Evolutionary conservation across 768 basidiomycete genomes (phyloP), one percentile per base, ranked within the genome.

Genomic region (Boletus eberwhitei): DNA sequence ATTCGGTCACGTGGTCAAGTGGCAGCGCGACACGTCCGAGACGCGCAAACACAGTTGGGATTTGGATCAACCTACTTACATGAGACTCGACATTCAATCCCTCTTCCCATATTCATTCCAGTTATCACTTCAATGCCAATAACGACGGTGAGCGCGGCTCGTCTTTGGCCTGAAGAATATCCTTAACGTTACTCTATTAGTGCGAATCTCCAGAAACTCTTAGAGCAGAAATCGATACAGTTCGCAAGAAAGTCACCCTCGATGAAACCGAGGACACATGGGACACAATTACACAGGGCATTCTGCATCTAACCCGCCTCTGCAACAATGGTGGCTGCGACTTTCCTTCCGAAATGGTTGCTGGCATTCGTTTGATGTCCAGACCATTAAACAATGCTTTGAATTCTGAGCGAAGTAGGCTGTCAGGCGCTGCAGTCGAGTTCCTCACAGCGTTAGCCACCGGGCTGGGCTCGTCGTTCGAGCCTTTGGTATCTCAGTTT

Each of bases 201-300:
- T 73, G 70, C 43, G 42, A 53, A 53, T 66, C 71, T 39, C 34
- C 66, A 45, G 54, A 64, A 55, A 59, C 58, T 41, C 65, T 78
- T 26, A 67, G 66, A 58, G 50, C 72, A 36, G 73, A 79, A 59
- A 59, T 84, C 43, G 77, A 78, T 39, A 63, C 69, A 37, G 59
- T 81, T 21, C 76, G 76, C 53, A 66, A 73, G 59, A 65, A 72
- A 22, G 57, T 81, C 19, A 63, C 73, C 50, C 73, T 81, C 14
- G 64, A 76, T 34, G 90, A 93, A 68, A 82, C 87, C 4, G 90
- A 93, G 66, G 88, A 93, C 29, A 82, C 82, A 14, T 93, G 90
- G 90, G 87, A 90, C 52, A 74, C 69, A 17, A 87, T 92, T 44
- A 68, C 78, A 3, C 74, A 78, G 35, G 76, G 77, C 5, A 64